Conservation (phyloP, 345 rosid species). For the Pugionium dolabratum region DNA sequence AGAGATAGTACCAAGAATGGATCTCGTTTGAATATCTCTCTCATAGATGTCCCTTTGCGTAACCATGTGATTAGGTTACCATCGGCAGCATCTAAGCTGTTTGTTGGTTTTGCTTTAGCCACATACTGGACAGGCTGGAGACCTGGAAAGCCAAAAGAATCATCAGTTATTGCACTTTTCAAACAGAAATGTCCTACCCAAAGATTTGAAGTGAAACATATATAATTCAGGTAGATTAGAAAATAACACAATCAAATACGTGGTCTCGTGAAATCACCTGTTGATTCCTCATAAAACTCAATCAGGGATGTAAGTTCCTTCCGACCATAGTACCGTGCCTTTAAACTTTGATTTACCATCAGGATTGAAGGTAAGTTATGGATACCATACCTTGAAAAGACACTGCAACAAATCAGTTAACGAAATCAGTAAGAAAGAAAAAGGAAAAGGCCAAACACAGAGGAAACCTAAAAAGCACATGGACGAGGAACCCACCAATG, state of each 20-base stretch:
- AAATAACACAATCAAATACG: conserved; percentile 11
- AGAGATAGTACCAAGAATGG: conserved; percentile 59
- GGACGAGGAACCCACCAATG: background rate
- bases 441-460: background rate
- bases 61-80: conserved; percentile 42
- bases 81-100: conserved; percentile 8
- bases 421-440: background rate
- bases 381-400: conserved; percentile 81
- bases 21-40: conserved; percentile 53
- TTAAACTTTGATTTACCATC: conserved; percentile 64
- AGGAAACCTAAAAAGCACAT: background rate
- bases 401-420: conserved; percentile 45
- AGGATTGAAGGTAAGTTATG: conserved; percentile 81
- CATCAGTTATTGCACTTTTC: background rate
- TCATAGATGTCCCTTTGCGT: conserved; percentile 40
- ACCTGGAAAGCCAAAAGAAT: conserved; percentile 20
- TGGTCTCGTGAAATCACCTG: conserved; percentile 48
- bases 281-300: conserved; percentile 67
- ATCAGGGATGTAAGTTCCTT: conserved; percentile 62
- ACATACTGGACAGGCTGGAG: conserved; percentile 55
- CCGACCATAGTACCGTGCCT: conserved; percentile 55
- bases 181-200: conserved; percentile 13
- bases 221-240: background rate
- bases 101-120: conserved; percentile 43
- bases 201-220: background rate